These are phyloP conservation scores for Calonectria ilicicola DNA, from an alignment of 2,329 filamentous ascomycete species.

Conservation along the genomic window DNA sequence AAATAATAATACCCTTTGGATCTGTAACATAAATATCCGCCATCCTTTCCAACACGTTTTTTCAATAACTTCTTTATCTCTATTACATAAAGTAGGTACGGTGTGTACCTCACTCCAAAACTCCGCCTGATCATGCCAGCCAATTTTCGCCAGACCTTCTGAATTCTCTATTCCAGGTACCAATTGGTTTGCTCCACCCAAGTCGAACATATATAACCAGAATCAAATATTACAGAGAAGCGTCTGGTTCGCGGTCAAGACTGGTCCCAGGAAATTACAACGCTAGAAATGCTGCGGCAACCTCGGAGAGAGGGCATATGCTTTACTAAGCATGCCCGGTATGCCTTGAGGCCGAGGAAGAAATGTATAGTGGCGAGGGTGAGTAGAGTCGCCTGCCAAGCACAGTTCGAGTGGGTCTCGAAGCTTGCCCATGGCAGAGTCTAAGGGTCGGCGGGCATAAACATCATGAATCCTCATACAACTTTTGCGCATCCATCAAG, in stretches of 20 bases:
- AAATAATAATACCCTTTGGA: background rate
- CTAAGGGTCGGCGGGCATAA: conserved; percentile 26
- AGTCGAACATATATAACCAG: conserved; percentile 42
- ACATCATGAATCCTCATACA: conserved; percentile 44
- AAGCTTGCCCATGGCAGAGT: conserved; percentile 22
- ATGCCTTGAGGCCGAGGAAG: conserved; percentile 22
- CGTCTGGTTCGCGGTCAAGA: conserved; percentile 33
- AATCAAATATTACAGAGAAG: conserved; percentile 46
- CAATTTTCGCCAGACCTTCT: conserved; percentile 23
- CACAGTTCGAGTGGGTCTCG: conserved; percentile 19
- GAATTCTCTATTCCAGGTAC: conserved; percentile 30
- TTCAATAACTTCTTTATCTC: conserved; percentile 20
- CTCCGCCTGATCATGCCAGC: conserved; percentile 26
- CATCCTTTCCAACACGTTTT: conserved; percentile 5
- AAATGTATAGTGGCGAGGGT: conserved; percentile 14
- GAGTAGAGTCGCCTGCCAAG: conserved; percentile 12
- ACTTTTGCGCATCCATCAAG: conserved; percentile 31
- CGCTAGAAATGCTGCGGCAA: conserved; percentile 34
- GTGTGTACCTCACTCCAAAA: conserved; percentile 30
- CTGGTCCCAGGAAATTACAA: conserved; percentile 33
- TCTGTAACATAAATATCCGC: conserved; percentile 8
- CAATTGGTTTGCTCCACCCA: conserved; percentile 25
- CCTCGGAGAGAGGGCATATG: conserved; percentile 14
- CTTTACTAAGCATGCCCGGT: background rate
- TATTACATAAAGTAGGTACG: conserved; percentile 22